Evolutionary conservation across 331 rosid genomes (phyloP), one percentile per base, ranked within the genome.

Genomic region (Rosa hybrid): DNA sequence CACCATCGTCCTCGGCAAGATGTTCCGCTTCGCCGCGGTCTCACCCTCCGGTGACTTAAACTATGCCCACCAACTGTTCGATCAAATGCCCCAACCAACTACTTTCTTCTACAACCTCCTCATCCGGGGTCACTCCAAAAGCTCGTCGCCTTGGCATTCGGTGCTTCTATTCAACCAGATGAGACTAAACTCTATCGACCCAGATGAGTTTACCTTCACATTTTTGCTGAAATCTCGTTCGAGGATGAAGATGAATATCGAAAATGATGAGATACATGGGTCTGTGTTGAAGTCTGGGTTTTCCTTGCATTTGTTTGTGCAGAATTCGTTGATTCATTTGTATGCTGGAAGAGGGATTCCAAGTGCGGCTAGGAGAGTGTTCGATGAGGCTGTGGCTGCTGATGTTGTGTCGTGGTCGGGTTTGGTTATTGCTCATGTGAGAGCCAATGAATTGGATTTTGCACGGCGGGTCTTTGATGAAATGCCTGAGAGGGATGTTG

Each of bases 401-500:
- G 92, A 89, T 76, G 90, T 87, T 20, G 87, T 90, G 72, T 91
- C 95, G 0, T 91, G 95, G 95, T 87, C 92, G 1, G 91, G 91
- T 72, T 85, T 93, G 86, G 90, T 93, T 70, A 84, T 86, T 27
- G 92, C 93, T 6, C 86, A 89, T 56, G 90, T 79, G 77, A 87
- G 83, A 75, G 90, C 86, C 8, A 87, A 90, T 7, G 90, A 92
- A n/a, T 67, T 92, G 84, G 90, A 90, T 0, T 50, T 56, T 82
- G 96, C 92, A 1, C 75, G 81, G 17, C 77, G 82, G 72, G 74
- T 91, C 71, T 91, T 91, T 50, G 94, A 89, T 84, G 89, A 78
- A 81, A 92, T 92, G 92, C 96, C 97, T 18, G 89, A 81, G 23
- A 91, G 84, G 82, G 94, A 92, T 69, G 90, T 92, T n/a, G 90